Evolutionary conservation across 495 filamentous ascomycete species (phyloP), one percentile per base, ranked within the genome.

Genomic region (Cladorrhinum samala): DNA sequence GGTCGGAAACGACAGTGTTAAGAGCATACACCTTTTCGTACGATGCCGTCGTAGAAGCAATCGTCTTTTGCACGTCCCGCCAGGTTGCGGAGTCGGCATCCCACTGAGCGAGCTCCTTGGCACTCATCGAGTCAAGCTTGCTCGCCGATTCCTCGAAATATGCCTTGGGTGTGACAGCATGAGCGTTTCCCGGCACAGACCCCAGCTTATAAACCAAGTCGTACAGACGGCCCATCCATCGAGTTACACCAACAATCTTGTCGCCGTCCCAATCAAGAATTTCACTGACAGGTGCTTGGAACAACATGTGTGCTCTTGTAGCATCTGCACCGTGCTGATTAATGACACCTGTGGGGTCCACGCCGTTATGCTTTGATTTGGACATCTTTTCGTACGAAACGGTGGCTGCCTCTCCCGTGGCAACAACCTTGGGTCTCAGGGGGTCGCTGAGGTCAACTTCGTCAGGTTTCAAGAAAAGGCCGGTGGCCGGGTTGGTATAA

Each of bases 281-380:
- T 49, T 93, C 90, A 54, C 75, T 82, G 8, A 91, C 84, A 0
- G 90, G 89, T 0, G 89, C 90, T 45, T 88, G 84, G 72, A 95
- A 95, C 11, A 95, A 75, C 46, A 95, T 83, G 60, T 95, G 90
- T 1, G 89, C 88, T 42, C 90, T 78, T 3, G 87, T 93, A 0
- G 87, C 85, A 63, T 95, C 90, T 0, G 89, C 87, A 17, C 90
- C 89, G 54, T 91, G 85, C 51, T 80, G 81, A 0, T 72, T 62
- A 39, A 91, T 86, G 55, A 87, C 88, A 0, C 60, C 67, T 0
- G 77, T 80, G 0, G 90, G 90, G 61, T 95, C 89, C n/a, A 94
- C 87, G 25, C 90, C 90, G 62, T 95, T 95, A 69, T 93, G 77
- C 61, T 95, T 95, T 52, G 88, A 92, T 68, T 95, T 95, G n/a